Base-by-base conservation (phyloP, 2,329 filamentous ascomycete species). In the Clonostachys solani region DNA sequence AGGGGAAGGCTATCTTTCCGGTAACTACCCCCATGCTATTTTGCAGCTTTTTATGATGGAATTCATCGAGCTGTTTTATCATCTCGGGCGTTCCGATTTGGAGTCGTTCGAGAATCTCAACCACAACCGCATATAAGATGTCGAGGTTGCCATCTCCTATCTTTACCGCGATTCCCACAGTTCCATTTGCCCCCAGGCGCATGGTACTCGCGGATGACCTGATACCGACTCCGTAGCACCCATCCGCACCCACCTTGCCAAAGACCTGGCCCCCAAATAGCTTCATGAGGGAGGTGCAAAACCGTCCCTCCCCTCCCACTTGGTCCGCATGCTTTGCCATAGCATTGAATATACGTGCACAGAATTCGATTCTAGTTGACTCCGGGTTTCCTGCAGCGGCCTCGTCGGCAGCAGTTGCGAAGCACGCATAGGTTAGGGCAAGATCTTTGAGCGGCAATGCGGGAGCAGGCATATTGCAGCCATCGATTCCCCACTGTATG, bases 161-260 rank as follows among this genome's bases (percentile, higher is more conserved):
- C 51, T 78, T 77, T 12, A 74, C 65, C 0, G 72, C 61, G 12
- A 77, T 69, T 0, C 72, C 73, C 5, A 77, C 43, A 0, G 64
- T 60, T 6, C 66, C 68, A 2, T 60, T 45, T 0, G 61, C 63
- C 0, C 70, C 67, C 4, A 73, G 56, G 2, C 46, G 50, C n/a
- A 47, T 53, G 1, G 71, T 72, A 17, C 62, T 51, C 23, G 65
- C 57, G 1, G 64, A 68, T 8, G 56, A 60, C n/a, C 66, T 59
- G 4, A 77, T 53, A 0, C 66, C 73, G 8, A 77, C 55, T 1
- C 64, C 70, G 52, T 77, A 78, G 43, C 69, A 77, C 0, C 63
- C 74, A 52, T 77, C 73, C 0, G 74, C 73, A 0, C 74, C 74
- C 4, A 77, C 40, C 50, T 78, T 78, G 2, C 74, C 73, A 36